phyloP scores from a whole-genome alignment of 2,329 filamentous ascomycete species.

The Clonostachys sp. region DNA sequence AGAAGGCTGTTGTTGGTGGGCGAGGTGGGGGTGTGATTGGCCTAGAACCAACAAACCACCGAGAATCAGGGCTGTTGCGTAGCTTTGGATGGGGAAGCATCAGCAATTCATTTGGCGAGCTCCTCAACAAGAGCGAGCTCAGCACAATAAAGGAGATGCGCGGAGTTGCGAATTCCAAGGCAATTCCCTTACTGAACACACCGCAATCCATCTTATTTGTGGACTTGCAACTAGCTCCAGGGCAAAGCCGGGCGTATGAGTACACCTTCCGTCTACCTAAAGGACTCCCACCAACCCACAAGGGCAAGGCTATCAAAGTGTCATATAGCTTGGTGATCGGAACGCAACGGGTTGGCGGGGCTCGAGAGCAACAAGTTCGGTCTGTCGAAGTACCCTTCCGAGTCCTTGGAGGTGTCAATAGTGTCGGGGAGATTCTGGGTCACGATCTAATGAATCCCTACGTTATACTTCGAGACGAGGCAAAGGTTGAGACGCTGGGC shows the following conservation, averaged over 20 bases:
- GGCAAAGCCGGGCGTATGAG: slow-evolving; percentile 82
- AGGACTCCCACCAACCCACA: slow-evolving; percentile 86
- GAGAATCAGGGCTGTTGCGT: slow-evolving; percentile 74
- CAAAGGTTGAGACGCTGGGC: slow-evolving; percentile 48
- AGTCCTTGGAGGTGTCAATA: slow-evolving; percentile 88
- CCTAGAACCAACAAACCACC: slow-evolving; percentile 68
- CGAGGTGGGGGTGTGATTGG: slow-evolving; percentile 85
- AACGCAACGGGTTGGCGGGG: slow-evolving; percentile 77
- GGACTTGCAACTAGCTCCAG: slow-evolving; percentile 79
- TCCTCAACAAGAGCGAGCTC: slow-evolving; percentile 81
- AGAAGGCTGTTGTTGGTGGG: slow-evolving; percentile 83
- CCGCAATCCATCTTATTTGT: slow-evolving; percentile 96
- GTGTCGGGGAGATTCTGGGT: slow-evolving; percentile 79
- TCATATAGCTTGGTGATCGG: slow-evolving; percentile 87
- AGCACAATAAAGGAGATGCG: slow-evolving; percentile 97
- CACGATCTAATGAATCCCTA: slow-evolving; percentile 96
- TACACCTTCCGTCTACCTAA: slow-evolving; percentile 83
- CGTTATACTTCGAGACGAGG: slow-evolving; percentile 80
- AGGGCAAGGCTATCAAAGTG: slow-evolving; percentile 91
- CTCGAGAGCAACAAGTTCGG: slow-evolving; percentile 76
- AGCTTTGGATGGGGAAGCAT: slow-evolving; percentile 85
- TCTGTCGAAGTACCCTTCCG: slow-evolving; percentile 93
- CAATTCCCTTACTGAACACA: slow-evolving; percentile 87
- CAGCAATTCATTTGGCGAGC: slow-evolving; percentile 79
- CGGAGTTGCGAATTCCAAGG: slow-evolving; percentile 77